These are phyloP conservation scores for Wickerhamomyces mucosus DNA, from an alignment of 805 yeast species.

Conservation along the genomic window DNA sequence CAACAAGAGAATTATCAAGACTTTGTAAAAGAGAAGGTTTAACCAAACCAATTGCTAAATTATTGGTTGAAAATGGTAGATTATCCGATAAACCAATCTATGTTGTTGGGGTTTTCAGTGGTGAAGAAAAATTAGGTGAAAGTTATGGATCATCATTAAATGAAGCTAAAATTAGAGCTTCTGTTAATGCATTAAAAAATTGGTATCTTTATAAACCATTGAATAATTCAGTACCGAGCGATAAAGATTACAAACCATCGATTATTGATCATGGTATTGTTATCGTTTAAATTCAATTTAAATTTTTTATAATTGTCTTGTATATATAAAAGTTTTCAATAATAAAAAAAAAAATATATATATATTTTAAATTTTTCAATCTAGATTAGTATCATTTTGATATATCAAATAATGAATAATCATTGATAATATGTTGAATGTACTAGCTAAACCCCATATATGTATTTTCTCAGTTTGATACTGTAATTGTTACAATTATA, in stretches of 20 bases:
- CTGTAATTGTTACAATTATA: too few relatives aligned
- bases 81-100: constrained; percentile 73
- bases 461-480: too few relatives aligned
- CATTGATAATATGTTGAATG: too few relatives aligned
- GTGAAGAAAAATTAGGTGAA: constrained; percentile 77
- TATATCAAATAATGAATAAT: too few relatives aligned
- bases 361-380: too few relatives aligned
- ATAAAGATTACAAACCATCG: constrained; percentile 28
- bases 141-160: constrained; percentile 85
- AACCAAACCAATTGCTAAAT: constrained; percentile 66
- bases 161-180: constrained; percentile 90
- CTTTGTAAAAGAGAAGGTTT: constrained; percentile 70
- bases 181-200: constrained; percentile 80
- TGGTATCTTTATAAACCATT: constrained; percentile 90
- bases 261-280: constrained; percentile 36
- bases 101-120: constrained; percentile 87
- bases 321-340: constrained; percentile 2
- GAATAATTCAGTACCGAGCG: constrained; percentile 54
- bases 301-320: constrained; percentile 1
- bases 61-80: constrained; percentile 92
- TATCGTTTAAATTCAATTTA: constrained; percentile 22
- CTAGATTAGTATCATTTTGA: too few relatives aligned
- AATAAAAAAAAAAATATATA: background rate
- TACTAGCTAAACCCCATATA: too few relatives aligned
- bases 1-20: constrained; percentile 73